Percentiles rank a stretch among this genome's conserved stretches.
These are phyloP conservation scores for Colletotrichum sp. DNA, from an alignment of 2,329 filamentous ascomycete species.

Conservation along the genomic window DNA sequence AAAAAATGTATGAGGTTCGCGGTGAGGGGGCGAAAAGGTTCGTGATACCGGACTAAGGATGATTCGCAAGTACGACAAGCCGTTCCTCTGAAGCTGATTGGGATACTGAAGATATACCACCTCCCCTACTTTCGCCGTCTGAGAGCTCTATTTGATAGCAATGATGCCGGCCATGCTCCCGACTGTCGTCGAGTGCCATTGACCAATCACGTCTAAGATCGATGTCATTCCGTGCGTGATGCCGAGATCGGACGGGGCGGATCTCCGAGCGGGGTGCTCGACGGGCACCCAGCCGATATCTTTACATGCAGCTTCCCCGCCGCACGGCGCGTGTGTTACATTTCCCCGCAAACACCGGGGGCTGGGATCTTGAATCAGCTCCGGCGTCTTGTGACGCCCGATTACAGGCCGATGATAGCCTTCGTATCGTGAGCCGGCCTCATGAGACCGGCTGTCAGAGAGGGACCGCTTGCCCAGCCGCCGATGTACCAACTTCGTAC, in stretches of 20 bases:
- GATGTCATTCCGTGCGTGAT: constrained; percentile 3
- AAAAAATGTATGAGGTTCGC: neutral
- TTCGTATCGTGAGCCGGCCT: neutral
- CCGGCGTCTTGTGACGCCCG: neutral
- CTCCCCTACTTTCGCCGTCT: neutral
- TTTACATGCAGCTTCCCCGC: neutral
- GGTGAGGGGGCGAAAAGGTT: neutral
- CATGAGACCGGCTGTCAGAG: neutral
- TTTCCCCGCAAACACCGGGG: neutral
- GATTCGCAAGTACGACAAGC: neutral
- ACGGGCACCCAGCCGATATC: constrained; percentile 8
- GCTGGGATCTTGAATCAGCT: neutral
- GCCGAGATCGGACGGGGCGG: constrained; percentile 12
- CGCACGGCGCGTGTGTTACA: neutral
- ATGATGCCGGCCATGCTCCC: constrained; percentile 1
- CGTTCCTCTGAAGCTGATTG: neutral
- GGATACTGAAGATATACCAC: neutral
- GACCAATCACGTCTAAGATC: neutral
- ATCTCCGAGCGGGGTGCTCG: neutral
- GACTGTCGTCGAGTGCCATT: neutral
- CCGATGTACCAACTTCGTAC: neutral
- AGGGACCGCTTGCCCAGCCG: neutral
- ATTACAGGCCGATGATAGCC: neutral
- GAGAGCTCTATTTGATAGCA: neutral
- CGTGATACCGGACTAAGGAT: neutral